Conservation (phyloP, 148 eudicot genomes). For the Euryodendron excelsum region DNA sequence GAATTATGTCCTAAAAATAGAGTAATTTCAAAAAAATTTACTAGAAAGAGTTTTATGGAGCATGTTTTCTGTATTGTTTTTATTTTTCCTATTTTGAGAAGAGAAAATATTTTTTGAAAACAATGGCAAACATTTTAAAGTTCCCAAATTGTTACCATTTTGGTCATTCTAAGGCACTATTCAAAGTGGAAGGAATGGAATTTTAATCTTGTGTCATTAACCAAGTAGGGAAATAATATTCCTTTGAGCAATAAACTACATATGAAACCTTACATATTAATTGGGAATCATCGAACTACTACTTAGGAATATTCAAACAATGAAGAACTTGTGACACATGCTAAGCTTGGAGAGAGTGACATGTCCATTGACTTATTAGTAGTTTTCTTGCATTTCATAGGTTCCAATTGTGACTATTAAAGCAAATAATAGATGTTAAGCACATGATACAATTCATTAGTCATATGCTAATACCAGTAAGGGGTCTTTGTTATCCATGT, state of each 20-base stretch:
- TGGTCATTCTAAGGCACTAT: neutral
- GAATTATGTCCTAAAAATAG: too few relatives aligned
- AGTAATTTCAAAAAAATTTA: too few relatives aligned
- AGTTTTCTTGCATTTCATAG: neutral
- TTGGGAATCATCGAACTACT: neutral
- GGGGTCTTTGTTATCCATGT: neutral
- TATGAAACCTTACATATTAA: neutral
- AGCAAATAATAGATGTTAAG: conserved; percentile 10
- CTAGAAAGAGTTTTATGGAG: too few relatives aligned
- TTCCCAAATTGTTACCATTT: too few relatives aligned
- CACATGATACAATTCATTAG: conserved; percentile 14
- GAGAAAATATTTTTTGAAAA: too few relatives aligned
- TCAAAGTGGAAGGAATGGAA: neutral
- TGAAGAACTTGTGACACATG: neutral
- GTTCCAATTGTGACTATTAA: neutral
- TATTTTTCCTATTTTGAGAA: too few relatives aligned
- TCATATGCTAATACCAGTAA: neutral
- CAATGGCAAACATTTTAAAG: too few relatives aligned
- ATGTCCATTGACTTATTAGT: neutral
- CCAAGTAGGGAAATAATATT: neutral
- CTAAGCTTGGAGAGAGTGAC: neutral
- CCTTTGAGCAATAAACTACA: neutral
- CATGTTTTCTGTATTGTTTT: too few relatives aligned
- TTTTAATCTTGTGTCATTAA: too few relatives aligned
- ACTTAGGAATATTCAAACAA: neutral